Percentiles rank a stretch among this genome's conserved stretches.
Conservation (phyloP, 768 basidiomycete genomes). For the Russula griseocarnosa region DNA sequence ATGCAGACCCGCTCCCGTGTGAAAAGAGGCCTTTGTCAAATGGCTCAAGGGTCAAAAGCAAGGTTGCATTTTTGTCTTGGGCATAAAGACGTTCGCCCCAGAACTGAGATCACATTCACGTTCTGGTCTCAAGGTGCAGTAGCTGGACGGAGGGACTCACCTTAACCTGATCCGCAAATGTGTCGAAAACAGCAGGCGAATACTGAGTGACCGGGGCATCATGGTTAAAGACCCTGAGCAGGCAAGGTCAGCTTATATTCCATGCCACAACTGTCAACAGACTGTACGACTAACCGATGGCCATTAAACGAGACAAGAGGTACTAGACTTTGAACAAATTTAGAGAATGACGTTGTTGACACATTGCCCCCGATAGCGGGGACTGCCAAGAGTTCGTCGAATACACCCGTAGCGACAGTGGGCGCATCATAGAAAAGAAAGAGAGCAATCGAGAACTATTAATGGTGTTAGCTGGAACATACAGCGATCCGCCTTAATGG, state of each 20-base stretch:
- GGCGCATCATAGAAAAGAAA: conserved; percentile 28
- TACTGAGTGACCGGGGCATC: background rate
- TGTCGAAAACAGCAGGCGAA: conserved; percentile 2
- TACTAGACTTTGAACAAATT: conserved; percentile 23
- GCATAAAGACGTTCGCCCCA: background rate
- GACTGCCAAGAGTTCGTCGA: conserved; percentile 27
- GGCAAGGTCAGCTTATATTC: background rate
- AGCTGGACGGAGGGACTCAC: background rate
- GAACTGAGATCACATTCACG: background rate
- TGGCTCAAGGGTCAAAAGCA: background rate
- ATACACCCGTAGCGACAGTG: conserved; percentile 17
- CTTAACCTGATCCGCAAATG: background rate
- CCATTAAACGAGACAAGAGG: no score
- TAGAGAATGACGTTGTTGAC: conserved; percentile 12
- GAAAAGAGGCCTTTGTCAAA: conserved; percentile 1
- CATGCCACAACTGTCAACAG: no score
- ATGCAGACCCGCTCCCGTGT: conserved; percentile 17
- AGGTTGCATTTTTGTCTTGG: background rate
- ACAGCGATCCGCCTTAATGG: background rate
- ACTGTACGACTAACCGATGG: background rate
- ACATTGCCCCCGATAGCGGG: background rate
- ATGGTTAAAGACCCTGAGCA: background rate
- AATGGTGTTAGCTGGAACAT: background rate
- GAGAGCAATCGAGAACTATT: background rate
- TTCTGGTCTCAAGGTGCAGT: background rate